Conservation (phyloP, 2,329 filamentous ascomycete species). For the Cyanodermella asteris region DNA sequence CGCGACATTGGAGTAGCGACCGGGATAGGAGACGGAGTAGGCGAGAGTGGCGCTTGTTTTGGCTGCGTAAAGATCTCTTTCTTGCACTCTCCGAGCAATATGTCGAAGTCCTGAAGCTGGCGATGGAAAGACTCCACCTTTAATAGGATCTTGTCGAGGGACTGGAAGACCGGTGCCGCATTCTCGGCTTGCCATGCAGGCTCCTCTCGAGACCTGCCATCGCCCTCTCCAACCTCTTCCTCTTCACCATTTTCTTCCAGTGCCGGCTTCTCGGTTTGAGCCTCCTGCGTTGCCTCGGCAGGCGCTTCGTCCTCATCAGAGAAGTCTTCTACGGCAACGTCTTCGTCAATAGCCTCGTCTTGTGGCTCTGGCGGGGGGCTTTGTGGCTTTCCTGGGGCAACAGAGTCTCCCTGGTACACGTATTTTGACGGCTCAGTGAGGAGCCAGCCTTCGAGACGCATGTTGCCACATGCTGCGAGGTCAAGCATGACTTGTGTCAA, state of each 20-base stretch:
- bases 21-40: no score
- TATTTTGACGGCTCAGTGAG: conserved; percentile 48
- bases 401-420: no score
- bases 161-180: conserved; percentile 28
- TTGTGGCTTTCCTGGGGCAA: conserved; percentile 7
- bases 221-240: no score
- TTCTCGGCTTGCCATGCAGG: conserved; percentile 26
- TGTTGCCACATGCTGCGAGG: conserved; percentile 63
- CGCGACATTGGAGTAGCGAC: no score
- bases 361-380: conserved; percentile 7
- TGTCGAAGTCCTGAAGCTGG: conserved; percentile 49
- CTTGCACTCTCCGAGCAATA: conserved; percentile 44
- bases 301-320: no score
- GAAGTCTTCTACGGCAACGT: conserved; percentile 14
- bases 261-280: conserved; percentile 7
- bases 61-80: conserved; percentile 30
- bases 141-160: conserved; percentile 37
- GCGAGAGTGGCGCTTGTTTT: conserved; percentile 14
- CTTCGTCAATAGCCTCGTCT: conserved; percentile 22
- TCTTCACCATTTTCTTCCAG: no score
- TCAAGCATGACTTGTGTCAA: conserved; percentile 68
- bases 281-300: background rate
- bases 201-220: no score
- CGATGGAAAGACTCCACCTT: conserved; percentile 41
- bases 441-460: conserved; percentile 79